Conservation (phyloP, 345 rosid species). For the Linum tenue region DNA sequence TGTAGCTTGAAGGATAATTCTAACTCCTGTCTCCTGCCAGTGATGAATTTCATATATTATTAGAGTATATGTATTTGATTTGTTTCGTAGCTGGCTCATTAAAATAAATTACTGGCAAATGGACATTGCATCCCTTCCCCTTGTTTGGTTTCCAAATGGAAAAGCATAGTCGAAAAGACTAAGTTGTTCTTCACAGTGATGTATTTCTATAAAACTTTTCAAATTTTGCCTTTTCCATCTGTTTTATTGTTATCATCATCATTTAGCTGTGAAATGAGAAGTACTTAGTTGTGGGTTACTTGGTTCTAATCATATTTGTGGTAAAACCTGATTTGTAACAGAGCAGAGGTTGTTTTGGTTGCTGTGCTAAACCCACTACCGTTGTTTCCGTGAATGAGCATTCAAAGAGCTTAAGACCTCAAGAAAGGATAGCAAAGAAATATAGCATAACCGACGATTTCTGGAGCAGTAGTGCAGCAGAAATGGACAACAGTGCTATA, state of each 20-base stretch:
- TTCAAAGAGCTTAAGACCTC: slow-evolving; percentile 42
- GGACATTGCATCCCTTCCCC: too few species aligned
- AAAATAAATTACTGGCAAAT: too few species aligned
- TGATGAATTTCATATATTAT: too few species aligned
- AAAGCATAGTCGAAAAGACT: too few species aligned
- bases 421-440: slow-evolving; percentile 38
- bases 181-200: neutral
- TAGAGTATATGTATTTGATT: too few species aligned
- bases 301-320: slow-evolving; percentile 32
- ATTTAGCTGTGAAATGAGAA: neutral
- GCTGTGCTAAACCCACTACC: slow-evolving; percentile 44
- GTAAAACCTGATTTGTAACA: slow-evolving; percentile 55
- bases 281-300: slow-evolving; percentile 6
- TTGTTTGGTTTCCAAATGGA: too few species aligned
- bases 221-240: too few species aligned
- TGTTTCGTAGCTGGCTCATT: too few species aligned
- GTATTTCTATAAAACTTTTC: neutral
- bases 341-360: slow-evolving; percentile 93
- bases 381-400: slow-evolving; percentile 39
- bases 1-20: too few species aligned
- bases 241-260: neutral
- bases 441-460: slow-evolving; percentile 37
- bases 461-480: slow-evolving; percentile 55
- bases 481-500: slow-evolving; percentile 44
- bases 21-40: too few species aligned